phyloP scores from a whole-genome alignment of 257 asterid species.

The Eucommia ulmoides region DNA sequence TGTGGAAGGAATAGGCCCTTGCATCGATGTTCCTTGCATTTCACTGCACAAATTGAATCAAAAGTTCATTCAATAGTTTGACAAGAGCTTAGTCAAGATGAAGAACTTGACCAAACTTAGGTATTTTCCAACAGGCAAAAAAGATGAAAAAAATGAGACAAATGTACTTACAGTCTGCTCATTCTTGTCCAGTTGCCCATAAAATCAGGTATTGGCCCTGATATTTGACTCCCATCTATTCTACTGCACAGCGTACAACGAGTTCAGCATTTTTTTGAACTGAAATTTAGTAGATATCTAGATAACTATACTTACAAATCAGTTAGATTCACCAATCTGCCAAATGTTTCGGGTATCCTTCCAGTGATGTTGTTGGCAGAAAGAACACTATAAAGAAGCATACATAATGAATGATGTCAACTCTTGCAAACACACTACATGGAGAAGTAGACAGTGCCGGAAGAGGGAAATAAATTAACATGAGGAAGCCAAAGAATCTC shows the following conservation, averaged over 20 bases:
- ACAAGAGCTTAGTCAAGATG: no score
- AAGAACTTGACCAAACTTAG: no score
- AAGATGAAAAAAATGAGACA: no score
- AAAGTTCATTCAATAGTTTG: background rate
- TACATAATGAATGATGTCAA: background rate
- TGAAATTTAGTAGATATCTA: background rate
- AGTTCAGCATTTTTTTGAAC: background rate
- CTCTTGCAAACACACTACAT: background rate
- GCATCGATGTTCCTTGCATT: constrained; percentile 69
- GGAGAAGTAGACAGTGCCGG: background rate
- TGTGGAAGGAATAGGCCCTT: constrained; percentile 61
- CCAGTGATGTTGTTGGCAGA: constrained; percentile 73
- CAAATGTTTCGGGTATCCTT: constrained; percentile 48
- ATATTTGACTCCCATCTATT: constrained; percentile 53
- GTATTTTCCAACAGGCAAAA: no score
- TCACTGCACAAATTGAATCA: constrained; percentile 33
- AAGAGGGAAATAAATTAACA: background rate
- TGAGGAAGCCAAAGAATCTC: constrained; percentile 14
- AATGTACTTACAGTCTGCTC: constrained; percentile 39
- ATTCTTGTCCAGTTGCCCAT: constrained; percentile 72
- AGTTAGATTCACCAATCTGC: constrained; percentile 52
- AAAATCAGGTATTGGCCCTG: constrained; percentile 69
- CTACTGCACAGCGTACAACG: constrained; percentile 43
- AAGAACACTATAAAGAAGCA: constrained; percentile 46
- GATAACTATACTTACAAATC: constrained; percentile 60